Conservation (phyloP, 495 filamentous ascomycete species). For the Penicillium manginii region DNA sequence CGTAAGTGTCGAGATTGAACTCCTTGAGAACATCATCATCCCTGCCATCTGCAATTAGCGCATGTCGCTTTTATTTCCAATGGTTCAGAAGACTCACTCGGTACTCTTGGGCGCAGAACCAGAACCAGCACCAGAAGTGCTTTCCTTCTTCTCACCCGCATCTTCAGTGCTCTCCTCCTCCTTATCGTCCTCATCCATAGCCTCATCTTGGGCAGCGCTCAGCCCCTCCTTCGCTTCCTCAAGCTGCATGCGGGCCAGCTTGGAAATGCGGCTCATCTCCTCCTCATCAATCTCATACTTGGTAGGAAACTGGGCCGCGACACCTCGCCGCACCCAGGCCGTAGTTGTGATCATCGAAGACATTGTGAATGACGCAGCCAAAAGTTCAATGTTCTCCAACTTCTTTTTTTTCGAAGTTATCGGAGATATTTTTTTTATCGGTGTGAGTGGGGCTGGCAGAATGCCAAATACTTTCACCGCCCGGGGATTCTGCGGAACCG, state of each 20-base stretch:
- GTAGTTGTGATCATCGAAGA: conserved; percentile 91
- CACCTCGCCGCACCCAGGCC: conserved; percentile 91
- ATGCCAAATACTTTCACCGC: conserved; percentile 33
- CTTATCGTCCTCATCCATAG: conserved; percentile 38
- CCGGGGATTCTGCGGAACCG: conserved; percentile 23
- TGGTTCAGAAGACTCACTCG: conserved; percentile 24
- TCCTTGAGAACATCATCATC: conserved; percentile 90
- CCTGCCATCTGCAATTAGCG: conserved; percentile 39
- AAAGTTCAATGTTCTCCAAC: conserved; percentile 16
- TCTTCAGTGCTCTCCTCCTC: conserved; percentile 29
- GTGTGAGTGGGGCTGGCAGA: conserved; percentile 42
- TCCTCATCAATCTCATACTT: conserved; percentile 92
- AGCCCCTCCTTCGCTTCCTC: conserved; percentile 91
- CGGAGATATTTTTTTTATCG: conserved; percentile 42
- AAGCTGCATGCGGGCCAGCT: conserved; percentile 85
- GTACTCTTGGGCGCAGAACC: conserved; percentile 16
- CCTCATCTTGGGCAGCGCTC: conserved; percentile 60
- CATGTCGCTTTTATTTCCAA: background rate
- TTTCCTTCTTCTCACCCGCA: conserved; percentile 27
- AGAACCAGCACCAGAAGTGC: conserved; percentile 20
- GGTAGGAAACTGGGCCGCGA: conserved; percentile 86
- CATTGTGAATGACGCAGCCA: conserved; percentile 43
- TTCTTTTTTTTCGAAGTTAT: conserved; percentile 32
- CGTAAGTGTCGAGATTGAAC: conserved; percentile 94
- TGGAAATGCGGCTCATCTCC: conserved; percentile 88